Evolutionary conservation across 768 basidiomycete species (phyloP).

Genomic region (Omphalotus guepiniiformis): DNA sequence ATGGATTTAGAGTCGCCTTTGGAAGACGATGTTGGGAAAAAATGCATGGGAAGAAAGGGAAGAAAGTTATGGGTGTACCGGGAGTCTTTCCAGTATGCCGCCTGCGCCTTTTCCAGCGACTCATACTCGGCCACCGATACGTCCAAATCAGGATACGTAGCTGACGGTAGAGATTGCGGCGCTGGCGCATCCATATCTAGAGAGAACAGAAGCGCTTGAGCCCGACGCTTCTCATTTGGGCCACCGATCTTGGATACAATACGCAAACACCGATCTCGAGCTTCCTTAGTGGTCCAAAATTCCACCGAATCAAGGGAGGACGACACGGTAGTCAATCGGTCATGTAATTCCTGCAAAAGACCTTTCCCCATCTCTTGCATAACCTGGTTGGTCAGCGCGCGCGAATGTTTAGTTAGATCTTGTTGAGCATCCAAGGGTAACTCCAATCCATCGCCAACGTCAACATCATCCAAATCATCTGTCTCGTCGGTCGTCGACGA

Average conservation of each 20-base stretch:
- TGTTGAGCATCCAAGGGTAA: constrained; percentile 9
- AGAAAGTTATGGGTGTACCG: constrained; percentile 52
- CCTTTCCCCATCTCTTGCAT: constrained; percentile 68
- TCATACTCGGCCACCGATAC: not conserved
- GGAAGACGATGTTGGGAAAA: constrained; percentile 35
- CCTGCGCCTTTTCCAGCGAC: constrained; percentile 29
- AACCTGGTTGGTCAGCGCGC: constrained; percentile 68
- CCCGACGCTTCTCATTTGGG: constrained; percentile 57
- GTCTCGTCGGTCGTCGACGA: constrained; percentile 1
- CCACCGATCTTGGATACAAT: constrained; percentile 84
- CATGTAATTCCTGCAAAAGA: constrained; percentile 58
- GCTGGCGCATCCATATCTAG: not conserved
- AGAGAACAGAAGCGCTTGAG: constrained; percentile 52
- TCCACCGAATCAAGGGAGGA: constrained; percentile 28
- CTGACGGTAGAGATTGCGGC: not conserved
- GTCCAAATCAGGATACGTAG: constrained; percentile 9
- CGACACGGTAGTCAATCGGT: constrained; percentile 29
- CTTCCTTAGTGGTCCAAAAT: constrained; percentile 83
- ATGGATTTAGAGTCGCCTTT: constrained; percentile 9
- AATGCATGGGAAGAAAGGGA: constrained; percentile 52
- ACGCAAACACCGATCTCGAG: constrained; percentile 63
- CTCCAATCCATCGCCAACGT: constrained; percentile 5
- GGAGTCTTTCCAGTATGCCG: constrained; percentile 59
- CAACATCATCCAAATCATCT: constrained; percentile 8
- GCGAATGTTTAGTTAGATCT: constrained; percentile 52